These are phyloP conservation scores for Anastatica hierochuntica DNA, from an alignment of 345 rosid genomes.

Conservation along the genomic window DNA sequence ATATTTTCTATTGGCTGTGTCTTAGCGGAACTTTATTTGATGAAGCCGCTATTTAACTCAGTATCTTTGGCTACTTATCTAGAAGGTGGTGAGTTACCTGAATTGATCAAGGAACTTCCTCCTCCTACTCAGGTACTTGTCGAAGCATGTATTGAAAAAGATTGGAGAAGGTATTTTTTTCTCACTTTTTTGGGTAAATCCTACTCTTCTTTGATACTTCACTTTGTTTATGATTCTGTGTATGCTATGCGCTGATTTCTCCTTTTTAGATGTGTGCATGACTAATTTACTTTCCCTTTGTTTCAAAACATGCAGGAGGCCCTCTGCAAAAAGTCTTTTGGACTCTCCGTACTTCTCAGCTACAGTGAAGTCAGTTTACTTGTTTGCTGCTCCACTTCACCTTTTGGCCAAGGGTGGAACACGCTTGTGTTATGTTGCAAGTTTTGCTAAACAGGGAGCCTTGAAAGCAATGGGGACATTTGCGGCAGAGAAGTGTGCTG, in stretches of 20 bases:
- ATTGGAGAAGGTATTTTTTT: background rate
- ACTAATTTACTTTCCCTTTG: background rate
- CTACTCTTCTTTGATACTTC: background rate
- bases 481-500: slow-evolving; percentile 80
- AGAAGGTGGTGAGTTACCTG: slow-evolving; percentile 47
- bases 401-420: slow-evolving; percentile 56
- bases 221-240: slow-evolving; percentile 3
- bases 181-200: background rate
- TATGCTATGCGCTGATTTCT: slow-evolving; percentile 14
- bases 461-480: slow-evolving; percentile 72
- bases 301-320: slow-evolving; percentile 62
- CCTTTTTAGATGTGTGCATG: background rate
- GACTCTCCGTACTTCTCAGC: slow-evolving; percentile 42
- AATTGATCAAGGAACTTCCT: slow-evolving; percentile 58
- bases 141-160: slow-evolving; percentile 35
- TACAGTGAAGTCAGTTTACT: slow-evolving; percentile 53
- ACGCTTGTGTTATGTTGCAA: slow-evolving; percentile 30
- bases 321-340: slow-evolving; percentile 61
- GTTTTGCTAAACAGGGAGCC: slow-evolving; percentile 36
- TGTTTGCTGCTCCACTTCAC: slow-evolving; percentile 80
- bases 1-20: slow-evolving; percentile 79
- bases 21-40: slow-evolving; percentile 70
- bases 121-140: slow-evolving; percentile 53
- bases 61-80: slow-evolving; percentile 45
- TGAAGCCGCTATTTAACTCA: slow-evolving; percentile 66